Conservation (phyloP, 2,329 filamentous ascomycete species). For the Cladophialophora bantiana region DNA sequence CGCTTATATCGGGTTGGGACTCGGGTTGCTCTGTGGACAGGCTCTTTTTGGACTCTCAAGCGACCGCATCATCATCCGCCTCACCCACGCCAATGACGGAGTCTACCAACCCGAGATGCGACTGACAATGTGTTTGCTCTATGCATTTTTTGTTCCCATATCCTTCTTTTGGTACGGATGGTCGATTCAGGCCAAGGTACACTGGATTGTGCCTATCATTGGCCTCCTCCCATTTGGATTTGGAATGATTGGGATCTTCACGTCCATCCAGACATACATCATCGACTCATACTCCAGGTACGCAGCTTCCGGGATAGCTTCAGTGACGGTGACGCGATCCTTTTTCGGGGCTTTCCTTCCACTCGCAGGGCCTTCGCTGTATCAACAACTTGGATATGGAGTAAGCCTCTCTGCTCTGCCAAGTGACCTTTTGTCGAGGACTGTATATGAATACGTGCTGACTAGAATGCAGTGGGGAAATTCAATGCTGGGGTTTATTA, state of each 20-base stretch:
- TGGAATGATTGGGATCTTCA: constrained; percentile 71
- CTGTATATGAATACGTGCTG: background rate
- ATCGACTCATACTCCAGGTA: constrained; percentile 64
- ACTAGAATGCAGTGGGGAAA: constrained; percentile 19
- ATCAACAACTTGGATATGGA: constrained; percentile 17
- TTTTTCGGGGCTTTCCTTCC: constrained; percentile 16
- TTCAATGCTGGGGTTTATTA: constrained; percentile 17
- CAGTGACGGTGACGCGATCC: constrained; percentile 9
- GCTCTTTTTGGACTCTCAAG: constrained; percentile 12
- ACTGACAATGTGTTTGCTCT: constrained; percentile 74
- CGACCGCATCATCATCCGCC: constrained; percentile 7
- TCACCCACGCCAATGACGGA: constrained; percentile 8
- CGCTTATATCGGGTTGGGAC: constrained; percentile 15
- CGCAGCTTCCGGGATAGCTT: constrained; percentile 47
- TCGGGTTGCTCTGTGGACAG: constrained; percentile 10
- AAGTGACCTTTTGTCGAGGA: background rate
- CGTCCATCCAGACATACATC: constrained; percentile 84
- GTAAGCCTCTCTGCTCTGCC: constrained; percentile 2
- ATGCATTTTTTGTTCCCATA: constrained; percentile 68
- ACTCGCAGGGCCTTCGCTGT: constrained; percentile 16
- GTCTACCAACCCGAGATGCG: constrained; percentile 83
- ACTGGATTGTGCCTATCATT: constrained; percentile 58
- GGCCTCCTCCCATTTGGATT: constrained; percentile 59
- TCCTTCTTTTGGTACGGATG: constrained; percentile 89
- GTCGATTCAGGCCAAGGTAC: constrained; percentile 69